Evolutionary conservation across 768 basidiomycete species (phyloP).

Genomic region (Hypsizygus marmoreus): DNA sequence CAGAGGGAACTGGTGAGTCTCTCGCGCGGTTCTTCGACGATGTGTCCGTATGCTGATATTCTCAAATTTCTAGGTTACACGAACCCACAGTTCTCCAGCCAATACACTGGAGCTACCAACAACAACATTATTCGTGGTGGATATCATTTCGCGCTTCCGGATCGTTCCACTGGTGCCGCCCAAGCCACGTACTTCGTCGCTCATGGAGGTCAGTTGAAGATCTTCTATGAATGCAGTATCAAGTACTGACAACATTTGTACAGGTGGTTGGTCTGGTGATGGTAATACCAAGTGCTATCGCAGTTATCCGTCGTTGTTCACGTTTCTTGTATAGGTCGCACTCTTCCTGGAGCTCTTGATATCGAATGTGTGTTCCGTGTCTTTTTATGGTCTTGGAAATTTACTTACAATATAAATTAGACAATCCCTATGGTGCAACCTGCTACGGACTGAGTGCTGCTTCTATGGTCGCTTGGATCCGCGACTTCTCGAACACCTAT

Average conservation of each 20-base stretch:
- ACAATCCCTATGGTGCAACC: slow-evolving; percentile 49
- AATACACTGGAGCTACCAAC: slow-evolving; percentile 59
- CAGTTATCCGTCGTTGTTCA: background rate
- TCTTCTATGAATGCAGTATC: background rate
- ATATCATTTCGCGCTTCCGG: slow-evolving; percentile 49
- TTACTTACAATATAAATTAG: slow-evolving; percentile 29
- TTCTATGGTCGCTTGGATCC: slow-evolving; percentile 65
- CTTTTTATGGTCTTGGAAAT: background rate
- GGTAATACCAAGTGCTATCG: slow-evolving; percentile 7
- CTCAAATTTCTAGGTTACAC: slow-evolving; percentile 31
- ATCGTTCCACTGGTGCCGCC: slow-evolving; percentile 50
- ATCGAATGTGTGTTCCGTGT: slow-evolving; percentile 52
- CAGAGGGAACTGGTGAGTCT: slow-evolving; percentile 39
- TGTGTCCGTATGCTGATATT: background rate
- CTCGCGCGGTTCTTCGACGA: background rate
- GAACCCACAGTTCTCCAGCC: slow-evolving; percentile 44
- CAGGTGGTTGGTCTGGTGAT: slow-evolving; percentile 24
- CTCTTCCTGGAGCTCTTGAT: slow-evolving; percentile 65
- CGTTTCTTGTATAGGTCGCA: slow-evolving; percentile 29
- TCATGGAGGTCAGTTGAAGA: slow-evolving; percentile 55
- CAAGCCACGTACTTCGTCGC: slow-evolving; percentile 63
- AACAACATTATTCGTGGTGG: slow-evolving; percentile 57
- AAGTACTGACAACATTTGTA: background rate
- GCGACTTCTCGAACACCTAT: slow-evolving; percentile 64
- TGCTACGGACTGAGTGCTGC: slow-evolving; percentile 58